These are phyloP conservation scores for Cyclotella sp. DNA, from an alignment of 108 stramenopile species.

Conservation along the genomic window DNA sequence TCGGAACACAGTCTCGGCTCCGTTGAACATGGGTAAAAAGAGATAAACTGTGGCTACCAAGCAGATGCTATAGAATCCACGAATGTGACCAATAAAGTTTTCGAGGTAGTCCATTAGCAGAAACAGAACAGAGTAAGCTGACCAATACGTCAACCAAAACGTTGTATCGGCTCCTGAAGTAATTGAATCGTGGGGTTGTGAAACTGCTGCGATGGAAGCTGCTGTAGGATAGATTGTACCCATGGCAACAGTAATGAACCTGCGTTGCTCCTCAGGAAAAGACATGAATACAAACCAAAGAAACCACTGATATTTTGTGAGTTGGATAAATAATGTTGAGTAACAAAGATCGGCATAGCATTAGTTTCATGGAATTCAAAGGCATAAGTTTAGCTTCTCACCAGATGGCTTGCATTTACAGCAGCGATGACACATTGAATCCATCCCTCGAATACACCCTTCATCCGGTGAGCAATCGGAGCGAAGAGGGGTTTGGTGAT, in stretches of 20 bases:
- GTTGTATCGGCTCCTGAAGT: conserved; percentile 30
- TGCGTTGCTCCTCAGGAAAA: conserved; percentile 42
- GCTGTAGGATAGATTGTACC: conserved; percentile 61
- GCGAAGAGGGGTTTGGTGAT: conserved; percentile 48
- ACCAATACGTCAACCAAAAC: conserved; percentile 66
- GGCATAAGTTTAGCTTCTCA: conserved; percentile 16
- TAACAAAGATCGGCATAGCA: background rate
- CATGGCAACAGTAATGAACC: conserved; percentile 46
- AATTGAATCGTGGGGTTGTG: conserved; percentile 32
- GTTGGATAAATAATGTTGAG: background rate
- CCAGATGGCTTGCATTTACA: conserved; percentile 16
- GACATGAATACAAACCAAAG: conserved; percentile 59
- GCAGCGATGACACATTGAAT: background rate
- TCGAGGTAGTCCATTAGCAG: conserved; percentile 59
- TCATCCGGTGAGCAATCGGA: conserved; percentile 31
- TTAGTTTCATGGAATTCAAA: conserved; percentile 38
- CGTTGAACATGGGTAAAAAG: conserved; percentile 57
- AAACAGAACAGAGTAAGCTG: conserved; percentile 51
- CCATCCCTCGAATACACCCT: conserved; percentile 40
- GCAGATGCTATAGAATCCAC: conserved; percentile 58
- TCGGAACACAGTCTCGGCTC: conserved; percentile 56
- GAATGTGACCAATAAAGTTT: conserved; percentile 53
- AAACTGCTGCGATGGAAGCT: conserved; percentile 46
- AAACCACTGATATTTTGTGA: conserved; percentile 25
- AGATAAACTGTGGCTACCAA: conserved; percentile 49